A percentile compares a stretch with the other conserved stretches of the same genome.
Conservation (phyloP, 2,329 filamentous ascomycete genomes). For the Calonectria pauciramosa region DNA sequence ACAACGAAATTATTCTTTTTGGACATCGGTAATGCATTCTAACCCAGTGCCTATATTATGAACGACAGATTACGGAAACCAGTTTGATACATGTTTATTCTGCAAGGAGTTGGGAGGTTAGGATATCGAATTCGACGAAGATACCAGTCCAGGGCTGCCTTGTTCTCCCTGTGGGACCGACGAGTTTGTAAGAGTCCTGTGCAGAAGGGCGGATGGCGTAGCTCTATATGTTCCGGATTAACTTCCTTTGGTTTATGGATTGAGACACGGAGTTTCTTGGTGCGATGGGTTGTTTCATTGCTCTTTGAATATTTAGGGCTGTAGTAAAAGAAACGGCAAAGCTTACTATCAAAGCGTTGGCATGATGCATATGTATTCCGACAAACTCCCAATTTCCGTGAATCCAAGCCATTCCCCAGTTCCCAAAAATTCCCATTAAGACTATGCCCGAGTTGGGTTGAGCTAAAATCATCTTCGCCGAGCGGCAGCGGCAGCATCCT, state of each 20-base stretch:
- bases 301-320: slow-evolving; percentile 13
- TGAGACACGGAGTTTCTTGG: slow-evolving; percentile 10
- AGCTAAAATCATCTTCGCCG: slow-evolving; percentile 39
- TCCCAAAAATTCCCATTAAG: not conserved
- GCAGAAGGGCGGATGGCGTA: not conserved
- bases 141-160: slow-evolving; percentile 28
- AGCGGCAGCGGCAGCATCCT: slow-evolving; percentile 53
- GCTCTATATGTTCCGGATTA: not conserved
- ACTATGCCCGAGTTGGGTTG: not conserved
- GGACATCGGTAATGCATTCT: slow-evolving; percentile 59
- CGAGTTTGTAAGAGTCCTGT: slow-evolving; percentile 23
- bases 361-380: slow-evolving; percentile 11
- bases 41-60: not conserved
- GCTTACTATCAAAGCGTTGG: not conserved
- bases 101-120: slow-evolving; percentile 42
- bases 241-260: not conserved
- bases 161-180: slow-evolving; percentile 24
- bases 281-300: not conserved
- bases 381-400: slow-evolving; percentile 14
- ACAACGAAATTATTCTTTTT: slow-evolving; percentile 64
- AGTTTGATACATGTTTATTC: slow-evolving; percentile 21
- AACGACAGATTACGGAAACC: not conserved
- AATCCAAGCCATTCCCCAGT: not conserved
- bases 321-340: slow-evolving; percentile 6
- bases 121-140: slow-evolving; percentile 30